Conservation (phyloP, 2,329 filamentous ascomycete species). For the Penicillium sclerotiorum region DNA sequence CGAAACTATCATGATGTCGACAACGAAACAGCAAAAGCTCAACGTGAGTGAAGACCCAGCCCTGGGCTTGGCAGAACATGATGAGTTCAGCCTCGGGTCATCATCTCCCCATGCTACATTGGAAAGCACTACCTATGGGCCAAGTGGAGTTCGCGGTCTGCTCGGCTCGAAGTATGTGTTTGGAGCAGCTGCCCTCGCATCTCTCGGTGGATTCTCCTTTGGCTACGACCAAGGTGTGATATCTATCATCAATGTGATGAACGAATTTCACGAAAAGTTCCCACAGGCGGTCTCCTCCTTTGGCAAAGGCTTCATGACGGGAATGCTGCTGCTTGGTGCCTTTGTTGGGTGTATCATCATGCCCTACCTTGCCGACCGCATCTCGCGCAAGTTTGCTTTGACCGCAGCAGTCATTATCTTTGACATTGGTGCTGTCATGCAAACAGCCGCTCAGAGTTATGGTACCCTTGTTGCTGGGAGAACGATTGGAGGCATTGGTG, state of each 20-base stretch:
- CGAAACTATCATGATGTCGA: too few species aligned
- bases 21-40: too few species aligned
- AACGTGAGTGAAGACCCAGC: too few species aligned
- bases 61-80: too few species aligned
- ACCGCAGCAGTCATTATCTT: conserved; percentile 35
- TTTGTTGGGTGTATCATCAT: conserved; percentile 44
- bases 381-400: conserved; percentile 48
- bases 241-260: conserved; percentile 49
- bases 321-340: conserved; percentile 48
- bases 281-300: conserved; percentile 33
- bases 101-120: too few species aligned
- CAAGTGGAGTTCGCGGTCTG: conserved; percentile 1
- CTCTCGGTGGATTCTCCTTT: conserved; percentile 46
- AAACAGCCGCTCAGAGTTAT: conserved; percentile 30
- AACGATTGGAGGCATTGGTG: background rate
- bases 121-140: too few species aligned
- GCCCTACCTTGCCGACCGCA: conserved; percentile 34
- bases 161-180: conserved; percentile 38
- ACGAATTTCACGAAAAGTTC: conserved; percentile 48
- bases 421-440: conserved; percentile 48
- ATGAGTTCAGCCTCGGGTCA: too few species aligned
- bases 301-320: conserved; percentile 34
- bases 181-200: conserved; percentile 49
- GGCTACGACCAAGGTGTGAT: conserved; percentile 44
- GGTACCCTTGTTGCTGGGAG: conserved; percentile 37